These are phyloP conservation scores for Serendipita sp. DNA, from an alignment of 1,284 basidiomycete species.

Conservation along the genomic window DNA sequence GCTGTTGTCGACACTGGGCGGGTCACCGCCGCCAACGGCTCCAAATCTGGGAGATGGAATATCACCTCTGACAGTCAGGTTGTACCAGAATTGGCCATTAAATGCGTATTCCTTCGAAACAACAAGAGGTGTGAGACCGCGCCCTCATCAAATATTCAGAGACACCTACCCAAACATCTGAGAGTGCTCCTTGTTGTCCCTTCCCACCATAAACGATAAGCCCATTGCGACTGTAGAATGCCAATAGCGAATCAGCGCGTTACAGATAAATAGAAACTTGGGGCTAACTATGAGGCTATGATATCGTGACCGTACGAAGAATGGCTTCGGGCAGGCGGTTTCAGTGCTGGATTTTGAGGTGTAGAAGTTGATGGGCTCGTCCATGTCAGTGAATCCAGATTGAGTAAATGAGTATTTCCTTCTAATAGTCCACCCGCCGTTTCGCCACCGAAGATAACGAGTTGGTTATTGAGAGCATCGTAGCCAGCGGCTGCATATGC, in stretches of 20 bases:
- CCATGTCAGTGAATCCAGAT: conserved; percentile 49
- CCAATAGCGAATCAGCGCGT: conserved; percentile 8
- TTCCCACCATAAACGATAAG: conserved; percentile 54
- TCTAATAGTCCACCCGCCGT: not conserved
- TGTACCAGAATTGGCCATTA: conserved; percentile 55
- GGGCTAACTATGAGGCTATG: conserved; percentile 55
- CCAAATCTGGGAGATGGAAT: conserved; percentile 49
- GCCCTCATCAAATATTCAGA: not conserved
- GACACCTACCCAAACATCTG: conserved; percentile 58
- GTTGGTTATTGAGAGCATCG: not conserved
- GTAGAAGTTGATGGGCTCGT: conserved; percentile 35
- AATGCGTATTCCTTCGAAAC: conserved; percentile 53
- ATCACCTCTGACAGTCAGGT: conserved; percentile 35
- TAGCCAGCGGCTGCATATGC: not conserved
- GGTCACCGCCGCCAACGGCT: conserved; percentile 56
- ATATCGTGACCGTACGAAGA: conserved; percentile 49
- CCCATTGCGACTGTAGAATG: conserved; percentile 36
- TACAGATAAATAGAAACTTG: not conserved
- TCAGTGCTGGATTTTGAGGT: conserved; percentile 22
- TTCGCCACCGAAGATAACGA: conserved; percentile 1
- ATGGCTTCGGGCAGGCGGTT: conserved; percentile 48
- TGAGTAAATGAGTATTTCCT: conserved; percentile 6
- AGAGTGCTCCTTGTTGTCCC: conserved; percentile 35
- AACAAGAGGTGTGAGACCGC: conserved; percentile 6
- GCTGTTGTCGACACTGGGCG: conserved; percentile 27